These are phyloP conservation scores for Globisporangium viniferum DNA, from an alignment of 352 stramenopile species.

Conservation along the genomic window DNA sequence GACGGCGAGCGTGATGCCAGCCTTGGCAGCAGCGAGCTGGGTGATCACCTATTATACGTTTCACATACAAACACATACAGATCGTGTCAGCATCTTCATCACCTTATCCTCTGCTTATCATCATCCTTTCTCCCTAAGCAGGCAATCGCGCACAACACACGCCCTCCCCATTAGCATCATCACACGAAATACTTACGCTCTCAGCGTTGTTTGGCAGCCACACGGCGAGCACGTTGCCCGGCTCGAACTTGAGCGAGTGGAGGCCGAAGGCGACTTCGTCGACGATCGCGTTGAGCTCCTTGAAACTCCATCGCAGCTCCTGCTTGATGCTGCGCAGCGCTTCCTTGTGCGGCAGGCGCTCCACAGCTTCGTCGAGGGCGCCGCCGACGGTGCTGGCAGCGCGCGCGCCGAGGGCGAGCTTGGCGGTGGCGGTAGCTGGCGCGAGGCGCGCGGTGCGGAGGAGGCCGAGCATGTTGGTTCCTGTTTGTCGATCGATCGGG, in stretches of 20 bases:
- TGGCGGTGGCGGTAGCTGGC: slow-evolving; percentile 20
- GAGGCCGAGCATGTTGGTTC: slow-evolving; percentile 55
- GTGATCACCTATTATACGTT: slow-evolving; percentile 43
- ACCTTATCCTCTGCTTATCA: background rate
- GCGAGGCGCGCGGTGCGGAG: slow-evolving; percentile 55
- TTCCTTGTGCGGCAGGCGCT: slow-evolving; percentile 82
- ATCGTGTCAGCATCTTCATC: background rate
- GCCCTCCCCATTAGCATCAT: background rate
- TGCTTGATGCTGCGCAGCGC: slow-evolving; percentile 80
- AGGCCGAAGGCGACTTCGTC: slow-evolving; percentile 80
- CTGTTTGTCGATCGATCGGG: background rate
- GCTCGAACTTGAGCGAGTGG: slow-evolving; percentile 64
- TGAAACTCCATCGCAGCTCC: slow-evolving; percentile 84
- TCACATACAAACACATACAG: background rate
- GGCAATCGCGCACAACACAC: background rate
- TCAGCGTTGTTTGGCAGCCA: slow-evolving; percentile 86
- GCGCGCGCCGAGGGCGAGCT: slow-evolving; percentile 31
- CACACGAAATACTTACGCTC: slow-evolving; percentile 35
- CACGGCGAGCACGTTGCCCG: slow-evolving; percentile 72
- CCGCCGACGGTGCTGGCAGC: slow-evolving; percentile 64
- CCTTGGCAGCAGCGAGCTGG: slow-evolving; percentile 82
- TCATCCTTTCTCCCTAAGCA: background rate
- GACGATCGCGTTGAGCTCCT: slow-evolving; percentile 73
- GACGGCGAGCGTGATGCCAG: slow-evolving; percentile 75
- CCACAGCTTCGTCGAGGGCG: slow-evolving; percentile 69